Percentiles rank a stretch among this genome's conserved stretches.
Conservation (phyloP, 1,284 basidiomycete genomes). For the Melampsora americana region DNA sequence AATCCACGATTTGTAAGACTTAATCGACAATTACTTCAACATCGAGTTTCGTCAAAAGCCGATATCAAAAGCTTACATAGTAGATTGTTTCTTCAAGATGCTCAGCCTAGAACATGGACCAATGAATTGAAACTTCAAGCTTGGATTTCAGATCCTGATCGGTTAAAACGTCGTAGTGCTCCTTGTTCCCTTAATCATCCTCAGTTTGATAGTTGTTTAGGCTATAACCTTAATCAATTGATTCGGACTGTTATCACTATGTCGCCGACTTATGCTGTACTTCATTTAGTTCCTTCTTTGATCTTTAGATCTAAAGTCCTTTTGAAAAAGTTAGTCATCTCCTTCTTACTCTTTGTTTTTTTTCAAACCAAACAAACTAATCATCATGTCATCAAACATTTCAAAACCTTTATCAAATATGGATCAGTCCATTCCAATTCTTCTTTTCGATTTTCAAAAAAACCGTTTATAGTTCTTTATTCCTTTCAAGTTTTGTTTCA, state of each 20-base stretch:
- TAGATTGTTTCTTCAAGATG: constrained; percentile 18
- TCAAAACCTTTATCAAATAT: no score
- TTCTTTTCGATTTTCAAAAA: constrained; percentile 24
- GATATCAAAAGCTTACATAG: constrained; percentile 8
- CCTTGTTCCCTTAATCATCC: constrained; percentile 36
- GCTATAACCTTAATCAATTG: constrained; percentile 6
- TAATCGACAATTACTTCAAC: constrained; percentile 21
- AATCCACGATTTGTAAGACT: constrained; percentile 25
- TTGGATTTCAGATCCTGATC: constrained; percentile 21
- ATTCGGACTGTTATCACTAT: constrained; percentile 18
- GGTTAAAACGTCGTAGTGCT: neutral
- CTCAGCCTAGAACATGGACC: constrained; percentile 9
- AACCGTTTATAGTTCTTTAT: constrained; percentile 26
- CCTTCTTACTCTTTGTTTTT: neutral
- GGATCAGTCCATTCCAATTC: constrained; percentile 35
- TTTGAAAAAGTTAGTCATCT: constrained; percentile 18
- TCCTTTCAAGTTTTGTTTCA: constrained; percentile 25
- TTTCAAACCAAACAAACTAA: neutral
- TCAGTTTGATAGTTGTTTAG: constrained; percentile 26
- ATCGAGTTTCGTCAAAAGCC: neutral
- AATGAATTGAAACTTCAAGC: constrained; percentile 27
- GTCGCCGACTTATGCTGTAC: constrained; percentile 40
- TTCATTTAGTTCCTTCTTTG: constrained; percentile 36
- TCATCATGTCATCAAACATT: no score
- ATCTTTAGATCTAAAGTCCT: constrained; percentile 36